A percentile compares a stretch with the other conserved stretches of the same genome.
phyloP scores from a whole-genome alignment of 148 eudicot species.

The Nyssa sinensis region DNA sequence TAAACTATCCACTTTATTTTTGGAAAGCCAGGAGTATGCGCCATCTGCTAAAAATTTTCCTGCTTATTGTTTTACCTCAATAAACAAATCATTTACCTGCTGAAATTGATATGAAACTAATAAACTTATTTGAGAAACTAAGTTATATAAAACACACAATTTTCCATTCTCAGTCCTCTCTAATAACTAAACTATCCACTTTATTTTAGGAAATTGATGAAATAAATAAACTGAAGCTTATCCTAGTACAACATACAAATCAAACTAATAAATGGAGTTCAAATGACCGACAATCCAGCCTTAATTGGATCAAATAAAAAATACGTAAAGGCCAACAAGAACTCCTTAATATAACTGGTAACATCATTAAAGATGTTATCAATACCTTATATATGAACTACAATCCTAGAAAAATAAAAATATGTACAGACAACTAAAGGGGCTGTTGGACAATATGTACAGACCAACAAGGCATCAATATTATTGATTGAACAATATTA shows the following conservation, averaged over 20 bases:
- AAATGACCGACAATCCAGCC: background rate
- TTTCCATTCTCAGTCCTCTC: background rate
- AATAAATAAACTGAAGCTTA: background rate
- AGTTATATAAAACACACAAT: background rate
- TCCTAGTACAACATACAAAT: background rate
- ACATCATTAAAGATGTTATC: background rate
- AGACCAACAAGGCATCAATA: background rate
- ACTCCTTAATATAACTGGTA: background rate
- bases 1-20: background rate
- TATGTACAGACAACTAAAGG: background rate
- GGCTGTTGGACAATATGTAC: background rate
- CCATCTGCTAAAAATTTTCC: no score
- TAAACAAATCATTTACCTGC: no score
- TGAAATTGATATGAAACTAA: background rate
- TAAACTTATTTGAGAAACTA: background rate
- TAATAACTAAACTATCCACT: background rate
- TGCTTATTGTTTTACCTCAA: no score
- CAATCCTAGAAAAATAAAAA: background rate
- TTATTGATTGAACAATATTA: background rate
- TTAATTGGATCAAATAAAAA: background rate
- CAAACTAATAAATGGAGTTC: background rate
- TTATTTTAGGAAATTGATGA: background rate
- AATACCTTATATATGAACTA: background rate
- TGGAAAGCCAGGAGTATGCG: no score
- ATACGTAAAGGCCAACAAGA: background rate